Evolutionary conservation across 2,329 filamentous ascomycete genomes (phyloP).

Genomic region (Dactylellina drechsleri): DNA sequence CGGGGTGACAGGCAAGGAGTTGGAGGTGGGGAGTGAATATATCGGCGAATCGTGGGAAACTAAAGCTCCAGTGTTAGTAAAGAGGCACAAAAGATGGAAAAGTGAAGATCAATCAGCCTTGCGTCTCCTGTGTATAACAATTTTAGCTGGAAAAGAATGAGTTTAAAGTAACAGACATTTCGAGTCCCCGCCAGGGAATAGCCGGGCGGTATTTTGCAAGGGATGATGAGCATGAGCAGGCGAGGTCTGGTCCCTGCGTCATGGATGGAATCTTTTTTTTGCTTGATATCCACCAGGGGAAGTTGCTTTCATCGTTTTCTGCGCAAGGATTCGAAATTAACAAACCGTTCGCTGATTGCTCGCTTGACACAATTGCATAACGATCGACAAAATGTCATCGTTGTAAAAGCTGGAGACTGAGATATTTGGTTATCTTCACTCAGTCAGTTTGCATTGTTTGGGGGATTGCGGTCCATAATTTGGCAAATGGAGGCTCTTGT

Average conservation of each 20-base stretch:
- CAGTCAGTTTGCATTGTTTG: background rate
- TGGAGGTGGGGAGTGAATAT: background rate
- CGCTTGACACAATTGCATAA: conserved; percentile 25
- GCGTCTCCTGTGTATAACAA: background rate
- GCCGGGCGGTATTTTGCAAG: conserved; percentile 25
- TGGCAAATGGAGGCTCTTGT: no score
- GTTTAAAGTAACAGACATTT: background rate
- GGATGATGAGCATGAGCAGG: conserved; percentile 17
- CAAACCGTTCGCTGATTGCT: conserved; percentile 32
- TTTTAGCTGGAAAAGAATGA: background rate
- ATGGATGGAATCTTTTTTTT: conserved; percentile 49
- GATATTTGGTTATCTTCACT: background rate
- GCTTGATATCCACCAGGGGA: conserved; percentile 18
- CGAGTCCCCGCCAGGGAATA: conserved; percentile 13
- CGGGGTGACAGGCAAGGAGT: conserved; percentile 40
- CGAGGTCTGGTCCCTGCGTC: conserved; percentile 48
- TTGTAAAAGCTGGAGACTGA: no score
- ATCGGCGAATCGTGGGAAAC: conserved; percentile 7
- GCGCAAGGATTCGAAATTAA: conserved; percentile 45
- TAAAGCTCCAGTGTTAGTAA: background rate
- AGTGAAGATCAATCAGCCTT: conserved; percentile 42
- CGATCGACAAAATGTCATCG: conserved; percentile 30
- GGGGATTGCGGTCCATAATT: background rate
- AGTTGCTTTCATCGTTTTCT: conserved; percentile 44
- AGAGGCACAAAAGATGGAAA: conserved; percentile 1